Conservation (phyloP, 345 rosid genomes). For the Euphorbia peplus region DNA sequence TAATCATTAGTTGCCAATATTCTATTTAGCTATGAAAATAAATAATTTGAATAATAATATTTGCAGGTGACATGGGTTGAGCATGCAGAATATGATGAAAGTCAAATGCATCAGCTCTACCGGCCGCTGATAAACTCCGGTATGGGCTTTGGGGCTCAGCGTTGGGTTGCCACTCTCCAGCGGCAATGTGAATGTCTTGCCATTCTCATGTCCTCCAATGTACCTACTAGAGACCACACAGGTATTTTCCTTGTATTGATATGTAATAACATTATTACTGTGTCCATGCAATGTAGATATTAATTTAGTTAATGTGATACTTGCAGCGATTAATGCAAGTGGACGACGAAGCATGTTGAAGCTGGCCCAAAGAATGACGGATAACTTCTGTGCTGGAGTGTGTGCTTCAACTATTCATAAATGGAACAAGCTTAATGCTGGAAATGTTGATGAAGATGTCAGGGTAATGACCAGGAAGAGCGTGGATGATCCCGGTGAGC, state of each 20-base stretch:
- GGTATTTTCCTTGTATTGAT: too few relatives aligned
- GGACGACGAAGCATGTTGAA: conserved; percentile 94
- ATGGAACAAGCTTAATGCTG: conserved; percentile 75
- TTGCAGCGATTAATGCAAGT: conserved; percentile 50
- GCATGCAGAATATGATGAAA: conserved; percentile 83
- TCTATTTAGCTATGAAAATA: neutral
- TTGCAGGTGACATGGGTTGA: conserved; percentile 98
- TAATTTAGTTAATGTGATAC: too few relatives aligned
- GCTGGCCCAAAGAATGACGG: conserved; percentile 90
- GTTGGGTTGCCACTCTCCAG: conserved; percentile 93
- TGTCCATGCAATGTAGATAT: too few relatives aligned
- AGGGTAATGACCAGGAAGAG: conserved; percentile 90
- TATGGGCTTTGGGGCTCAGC: conserved; percentile 83
- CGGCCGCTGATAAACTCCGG: conserved; percentile 63
- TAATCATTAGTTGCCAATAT: conserved; percentile 1
- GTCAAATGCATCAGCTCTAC: conserved; percentile 64
- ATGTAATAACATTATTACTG: too few relatives aligned
- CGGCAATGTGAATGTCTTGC: conserved; percentile 94
- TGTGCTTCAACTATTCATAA: conserved; percentile 82
- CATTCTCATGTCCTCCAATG: conserved; percentile 74
- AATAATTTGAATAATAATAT: neutral
- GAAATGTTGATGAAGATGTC: conserved; percentile 75
- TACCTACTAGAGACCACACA: conserved; percentile 50
- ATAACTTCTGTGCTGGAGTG: conserved; percentile 90
- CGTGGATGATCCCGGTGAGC: conserved; percentile 89